Base-by-base conservation (phyloP, 106 monocot genomes). In the Apostasia shenzhenica region DNA sequence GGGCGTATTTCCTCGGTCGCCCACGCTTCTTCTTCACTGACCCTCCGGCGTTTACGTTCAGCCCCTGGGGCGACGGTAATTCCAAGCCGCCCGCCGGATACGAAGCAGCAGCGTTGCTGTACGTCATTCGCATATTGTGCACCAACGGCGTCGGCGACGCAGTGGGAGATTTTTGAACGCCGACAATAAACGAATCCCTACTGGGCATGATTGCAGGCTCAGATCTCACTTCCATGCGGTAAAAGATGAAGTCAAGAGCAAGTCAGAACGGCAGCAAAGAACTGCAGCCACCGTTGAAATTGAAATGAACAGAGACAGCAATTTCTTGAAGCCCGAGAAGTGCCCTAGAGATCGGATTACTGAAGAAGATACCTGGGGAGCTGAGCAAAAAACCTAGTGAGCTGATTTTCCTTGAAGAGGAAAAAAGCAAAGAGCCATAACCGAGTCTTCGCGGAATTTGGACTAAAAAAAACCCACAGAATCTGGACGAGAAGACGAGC, bases 61-160 rank as follows among this genome's bases (percentile, higher is more conserved):
- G 48, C 6, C 14, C 43, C 48, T 65, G 65, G 14, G 48, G 26
- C 5, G 65, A 46, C 6, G 65, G 1, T 8, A 48, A 47, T 48
- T 48, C 46, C 3, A 8, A 13, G 39, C 71, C 60, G 2, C 71
- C 60, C 37, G 5, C 70, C 57, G 49, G 63, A 62, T 9, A 41
- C 37, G 73, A 64, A 14, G 53, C 73, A 1, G 47, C 89, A 38
- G 89, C 93, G 5, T 84, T 39, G 38, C 72, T 14, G 79, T 77
- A 89, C 61, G 81, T 63, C 72, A 89, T 61, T 40, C 84, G 76
- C 89, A 93, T 75, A 81, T 66, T 79, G 48, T 76, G 82, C 63
- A 78, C 63, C 44, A 67, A 54, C 11, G 64, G 79, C 59, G 71
- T 77, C 59, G 71, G 81, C 50, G 73, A 61, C n/a, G 73, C 67